phyloP scores from a whole-genome alignment of 73 alveolate genomes.

The Blepharisma stoltei region DNA sequence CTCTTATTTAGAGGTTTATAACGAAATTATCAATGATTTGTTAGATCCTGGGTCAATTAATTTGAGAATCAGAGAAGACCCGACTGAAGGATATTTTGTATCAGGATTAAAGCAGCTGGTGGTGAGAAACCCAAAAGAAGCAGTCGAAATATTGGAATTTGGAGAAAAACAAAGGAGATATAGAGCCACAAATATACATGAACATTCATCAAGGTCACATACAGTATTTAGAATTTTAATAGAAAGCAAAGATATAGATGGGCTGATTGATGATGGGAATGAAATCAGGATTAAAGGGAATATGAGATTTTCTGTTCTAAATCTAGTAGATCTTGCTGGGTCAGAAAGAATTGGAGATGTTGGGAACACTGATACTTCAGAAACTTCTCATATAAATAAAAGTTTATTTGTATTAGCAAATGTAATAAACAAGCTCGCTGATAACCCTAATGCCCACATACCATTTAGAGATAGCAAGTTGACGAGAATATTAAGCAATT shows the following conservation, averaged over 20 bases:
- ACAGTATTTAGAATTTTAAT: conserved; percentile 71
- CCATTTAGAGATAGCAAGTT: conserved; percentile 95
- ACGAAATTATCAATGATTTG: conserved; percentile 92
- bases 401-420: conserved; percentile 80
- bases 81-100: conserved; percentile 60
- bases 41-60: conserved; percentile 63
- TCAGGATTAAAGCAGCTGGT: conserved; percentile 50
- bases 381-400: conserved; percentile 87
- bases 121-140: conserved; percentile 62
- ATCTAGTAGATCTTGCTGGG: conserved; percentile 95
- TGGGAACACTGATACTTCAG: conserved; percentile 46
- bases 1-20: conserved; percentile 89
- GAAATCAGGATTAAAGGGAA: conserved; percentile 51
- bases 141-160: conserved; percentile 68
- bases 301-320: conserved; percentile 40
- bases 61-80: conserved; percentile 64
- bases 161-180: conserved; percentile 95
- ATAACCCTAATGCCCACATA: conserved; percentile 57
- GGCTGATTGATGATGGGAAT: conserved; percentile 40
- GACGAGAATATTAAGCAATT: conserved; percentile 78
- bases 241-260: neutral
- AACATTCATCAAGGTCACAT: conserved; percentile 93
- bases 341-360: conserved; percentile 81
- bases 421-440: conserved; percentile 81
- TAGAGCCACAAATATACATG: conserved; percentile 90